A percentile compares a stretch with the other conserved stretches of the same genome.
These are phyloP conservation scores for Aspergillus pseudonomiae DNA, from an alignment of 2,329 filamentous ascomycete species.

Conservation along the genomic window DNA sequence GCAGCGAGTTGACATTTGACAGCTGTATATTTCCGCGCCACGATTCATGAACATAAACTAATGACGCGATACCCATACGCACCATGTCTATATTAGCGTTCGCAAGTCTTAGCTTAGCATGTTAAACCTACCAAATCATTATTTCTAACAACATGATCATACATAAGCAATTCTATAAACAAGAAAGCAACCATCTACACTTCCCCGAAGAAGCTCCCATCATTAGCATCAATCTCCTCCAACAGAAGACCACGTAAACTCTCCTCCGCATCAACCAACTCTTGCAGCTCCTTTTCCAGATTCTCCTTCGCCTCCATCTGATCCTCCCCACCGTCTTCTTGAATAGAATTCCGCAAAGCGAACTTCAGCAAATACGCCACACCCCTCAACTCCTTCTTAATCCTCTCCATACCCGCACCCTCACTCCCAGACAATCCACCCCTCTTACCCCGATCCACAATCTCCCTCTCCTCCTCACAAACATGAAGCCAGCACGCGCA, in stretches of 20 bases:
- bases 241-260: constrained; percentile 33
- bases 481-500: constrained; percentile 66
- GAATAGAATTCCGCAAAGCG: constrained; percentile 31
- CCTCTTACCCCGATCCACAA: constrained; percentile 4
- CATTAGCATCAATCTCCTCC: constrained; percentile 21
- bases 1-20: constrained; percentile 64
- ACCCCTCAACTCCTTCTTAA: constrained; percentile 34
- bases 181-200: neutral
- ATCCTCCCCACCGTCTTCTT: constrained; percentile 21
- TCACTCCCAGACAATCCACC: neutral
- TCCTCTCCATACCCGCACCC: constrained; percentile 13
- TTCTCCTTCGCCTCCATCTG: constrained; percentile 28
- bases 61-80: neutral
- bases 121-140: neutral
- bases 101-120: neutral
- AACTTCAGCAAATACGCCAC: constrained; percentile 34
- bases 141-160: no score
- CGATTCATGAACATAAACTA: neutral
- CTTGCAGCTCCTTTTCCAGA: constrained; percentile 38
- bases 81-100: neutral
- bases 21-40: neutral
- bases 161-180: neutral
- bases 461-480: constrained; percentile 37
- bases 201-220: constrained; percentile 21
- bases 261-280: constrained; percentile 41